Evolutionary conservation across 202 grass and related monocot genomes (phyloP).

Genomic region (Miscanthus sacchariflorus): DNA sequence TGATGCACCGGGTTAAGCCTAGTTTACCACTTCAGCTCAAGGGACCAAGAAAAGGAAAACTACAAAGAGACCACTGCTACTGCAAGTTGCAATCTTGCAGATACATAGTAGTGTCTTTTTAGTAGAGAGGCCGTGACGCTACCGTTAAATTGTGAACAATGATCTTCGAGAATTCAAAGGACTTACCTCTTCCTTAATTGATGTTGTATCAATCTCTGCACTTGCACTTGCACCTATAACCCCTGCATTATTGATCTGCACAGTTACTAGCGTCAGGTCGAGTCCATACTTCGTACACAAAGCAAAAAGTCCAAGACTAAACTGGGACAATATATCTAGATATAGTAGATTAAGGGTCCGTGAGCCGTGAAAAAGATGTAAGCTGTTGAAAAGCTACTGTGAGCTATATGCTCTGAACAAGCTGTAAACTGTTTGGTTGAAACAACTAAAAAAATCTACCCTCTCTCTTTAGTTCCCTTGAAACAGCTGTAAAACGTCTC

Average conservation of each 20-base stretch:
- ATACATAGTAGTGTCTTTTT: neutral
- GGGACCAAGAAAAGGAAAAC: neutral
- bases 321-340: neutral
- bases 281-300: neutral
- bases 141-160: neutral
- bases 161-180: neutral
- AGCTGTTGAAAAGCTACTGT: too few species aligned
- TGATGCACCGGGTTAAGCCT: neutral
- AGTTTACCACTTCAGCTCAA: neutral
- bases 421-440: neutral
- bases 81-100: neutral
- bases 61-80: neutral
- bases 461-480: neutral
- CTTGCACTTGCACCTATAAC: conserved; percentile 39
- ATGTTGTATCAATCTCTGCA: conserved; percentile 20
- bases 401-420: neutral
- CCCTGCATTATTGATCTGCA: conserved; percentile 57
- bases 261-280: neutral
- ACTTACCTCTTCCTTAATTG: conserved; percentile 42
- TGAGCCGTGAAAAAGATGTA: neutral
- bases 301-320: too few species aligned
- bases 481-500: neutral
- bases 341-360: too few species aligned
- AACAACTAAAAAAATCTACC: neutral
- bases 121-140: neutral